These are phyloP conservation scores for Boletus holoroseus DNA, from an alignment of 1,284 basidiomycete genomes.

Conservation along the genomic window DNA sequence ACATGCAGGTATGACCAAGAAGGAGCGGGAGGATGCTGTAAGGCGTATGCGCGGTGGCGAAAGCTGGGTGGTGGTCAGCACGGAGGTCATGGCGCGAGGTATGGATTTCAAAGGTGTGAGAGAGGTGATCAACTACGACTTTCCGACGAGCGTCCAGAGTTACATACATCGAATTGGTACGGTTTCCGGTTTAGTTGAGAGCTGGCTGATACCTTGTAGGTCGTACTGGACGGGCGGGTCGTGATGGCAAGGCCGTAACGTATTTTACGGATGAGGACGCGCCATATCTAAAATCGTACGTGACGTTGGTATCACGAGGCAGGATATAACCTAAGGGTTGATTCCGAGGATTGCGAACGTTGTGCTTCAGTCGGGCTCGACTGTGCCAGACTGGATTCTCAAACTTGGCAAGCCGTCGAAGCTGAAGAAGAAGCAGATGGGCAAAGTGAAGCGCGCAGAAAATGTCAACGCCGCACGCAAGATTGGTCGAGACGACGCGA, in stretches of 20 bases:
- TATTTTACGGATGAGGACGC: slow-evolving; percentile 95
- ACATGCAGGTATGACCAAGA: slow-evolving; percentile 83
- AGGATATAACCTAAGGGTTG: slow-evolving; percentile 12
- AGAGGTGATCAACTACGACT: slow-evolving; percentile 96
- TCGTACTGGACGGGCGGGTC: slow-evolving; percentile 90
- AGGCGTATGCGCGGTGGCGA: slow-evolving; percentile 80
- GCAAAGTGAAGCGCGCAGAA: slow-evolving; percentile 76
- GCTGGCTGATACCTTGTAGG: slow-evolving; percentile 39
- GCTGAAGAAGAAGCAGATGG: slow-evolving; percentile 81
- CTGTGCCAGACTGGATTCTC: slow-evolving; percentile 87
- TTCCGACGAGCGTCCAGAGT: slow-evolving; percentile 88
- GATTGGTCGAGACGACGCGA: slow-evolving; percentile 65
- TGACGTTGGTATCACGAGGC: slow-evolving; percentile 15
- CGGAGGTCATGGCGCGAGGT: slow-evolving; percentile 93
- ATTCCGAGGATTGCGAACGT: slow-evolving; percentile 84
- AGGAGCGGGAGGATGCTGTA: slow-evolving; percentile 83
- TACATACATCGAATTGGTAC: slow-evolving; percentile 92
- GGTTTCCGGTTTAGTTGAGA: background rate
- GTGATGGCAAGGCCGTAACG: slow-evolving; percentile 87
- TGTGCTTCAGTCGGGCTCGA: slow-evolving; percentile 82
- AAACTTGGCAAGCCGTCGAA: slow-evolving; percentile 85
- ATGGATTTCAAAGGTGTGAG: slow-evolving; percentile 97
- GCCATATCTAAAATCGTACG: slow-evolving; percentile 84
- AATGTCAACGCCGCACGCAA: slow-evolving; percentile 69
- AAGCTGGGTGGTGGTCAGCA: slow-evolving; percentile 90